phyloP scores from a whole-genome alignment of 768 basidiomycete species.

The Rossbeevera mucosa region DNA sequence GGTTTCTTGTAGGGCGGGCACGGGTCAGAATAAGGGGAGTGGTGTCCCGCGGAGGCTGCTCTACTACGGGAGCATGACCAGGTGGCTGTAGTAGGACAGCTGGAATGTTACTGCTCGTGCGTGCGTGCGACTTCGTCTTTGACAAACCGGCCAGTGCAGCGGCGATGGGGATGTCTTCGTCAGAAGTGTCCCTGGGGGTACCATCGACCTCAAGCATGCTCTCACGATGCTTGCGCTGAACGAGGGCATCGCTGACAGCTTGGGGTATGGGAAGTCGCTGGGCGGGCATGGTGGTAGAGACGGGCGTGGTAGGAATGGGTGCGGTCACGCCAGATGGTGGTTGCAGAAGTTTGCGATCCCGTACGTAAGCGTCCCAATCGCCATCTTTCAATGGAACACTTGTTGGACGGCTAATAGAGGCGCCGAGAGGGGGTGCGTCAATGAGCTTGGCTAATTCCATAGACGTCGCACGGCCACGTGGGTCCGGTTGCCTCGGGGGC shows the following conservation, averaged over 20 bases:
- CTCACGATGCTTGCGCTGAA: slow-evolving; percentile 66
- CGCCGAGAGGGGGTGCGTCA: slow-evolving; percentile 41
- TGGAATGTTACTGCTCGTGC: slow-evolving; percentile 22
- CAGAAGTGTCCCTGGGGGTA: slow-evolving; percentile 32
- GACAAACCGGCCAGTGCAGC: slow-evolving; percentile 12
- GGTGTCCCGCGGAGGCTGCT: slow-evolving; percentile 17
- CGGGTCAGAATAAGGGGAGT: slow-evolving; percentile 24
- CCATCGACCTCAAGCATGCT: slow-evolving; percentile 51
- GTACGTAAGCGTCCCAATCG: slow-evolving; percentile 87
- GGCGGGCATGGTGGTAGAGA: slow-evolving; percentile 31
- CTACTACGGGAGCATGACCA: slow-evolving; percentile 27
- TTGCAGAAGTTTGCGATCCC: slow-evolving; percentile 78
- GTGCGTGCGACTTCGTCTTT: slow-evolving; percentile 14
- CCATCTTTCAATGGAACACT: slow-evolving; percentile 67
- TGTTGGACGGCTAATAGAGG: slow-evolving; percentile 61
- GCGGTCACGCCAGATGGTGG: slow-evolving; percentile 76
- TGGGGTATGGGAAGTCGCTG: slow-evolving; percentile 56
- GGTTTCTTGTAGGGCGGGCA: slow-evolving; percentile 14
- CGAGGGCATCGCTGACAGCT: slow-evolving; percentile 72
- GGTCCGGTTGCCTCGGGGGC: slow-evolving; percentile 64
- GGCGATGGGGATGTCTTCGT: slow-evolving; percentile 33
- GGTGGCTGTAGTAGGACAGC: slow-evolving; percentile 28
- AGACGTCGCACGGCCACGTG: slow-evolving; percentile 65
- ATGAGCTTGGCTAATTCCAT: slow-evolving; percentile 59
- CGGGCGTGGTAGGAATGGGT: slow-evolving; percentile 66